Percentiles rank a stretch among this genome's conserved stretches.
phyloP scores from a whole-genome alignment of 305 asterid species.

The Solanum aculeatissimum region DNA sequence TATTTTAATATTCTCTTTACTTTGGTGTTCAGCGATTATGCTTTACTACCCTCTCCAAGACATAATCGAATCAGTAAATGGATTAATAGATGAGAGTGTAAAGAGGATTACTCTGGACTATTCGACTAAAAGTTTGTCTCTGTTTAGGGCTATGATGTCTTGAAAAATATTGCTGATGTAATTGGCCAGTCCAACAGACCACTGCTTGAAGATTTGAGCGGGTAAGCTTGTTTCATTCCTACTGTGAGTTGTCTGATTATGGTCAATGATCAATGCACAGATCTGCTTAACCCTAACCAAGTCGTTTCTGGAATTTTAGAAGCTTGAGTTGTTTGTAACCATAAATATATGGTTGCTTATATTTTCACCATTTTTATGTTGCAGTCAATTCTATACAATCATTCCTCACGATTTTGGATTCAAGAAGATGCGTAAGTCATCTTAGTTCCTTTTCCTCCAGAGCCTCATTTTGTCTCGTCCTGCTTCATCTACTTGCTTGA shows the following conservation, averaged over 20 bases:
- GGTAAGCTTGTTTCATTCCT: slow-evolving; percentile 25
- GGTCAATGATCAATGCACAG: not conserved
- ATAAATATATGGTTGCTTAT: not conserved
- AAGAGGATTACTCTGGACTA: not conserved
- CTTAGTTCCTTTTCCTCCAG: slow-evolving; percentile 8
- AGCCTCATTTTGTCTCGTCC: not conserved
- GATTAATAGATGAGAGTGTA: not conserved
- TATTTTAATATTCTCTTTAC: not conserved
- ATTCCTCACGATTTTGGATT: slow-evolving; percentile 95
- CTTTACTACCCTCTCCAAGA: not conserved
- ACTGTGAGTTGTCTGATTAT: not conserved
- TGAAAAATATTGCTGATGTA: slow-evolving; percentile 76
- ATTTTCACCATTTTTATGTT: slow-evolving; percentile 2
- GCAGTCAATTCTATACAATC: slow-evolving; percentile 90
- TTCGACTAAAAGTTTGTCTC: slow-evolving; percentile 7
- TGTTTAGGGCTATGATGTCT: slow-evolving; percentile 71
- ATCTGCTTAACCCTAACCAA: not conserved
- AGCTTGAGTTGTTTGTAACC: not conserved
- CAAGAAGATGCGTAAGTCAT: slow-evolving; percentile 60
- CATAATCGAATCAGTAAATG: not conserved
- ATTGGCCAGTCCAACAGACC: slow-evolving; percentile 50
- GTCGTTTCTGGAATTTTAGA: not conserved
- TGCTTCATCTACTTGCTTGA: not conserved
- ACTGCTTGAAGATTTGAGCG: slow-evolving; percentile 69
- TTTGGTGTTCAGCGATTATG: not conserved